Base-by-base conservation (phyloP, 176 grass and related monocot species). In the Chrysopogon serrulatus region DNA sequence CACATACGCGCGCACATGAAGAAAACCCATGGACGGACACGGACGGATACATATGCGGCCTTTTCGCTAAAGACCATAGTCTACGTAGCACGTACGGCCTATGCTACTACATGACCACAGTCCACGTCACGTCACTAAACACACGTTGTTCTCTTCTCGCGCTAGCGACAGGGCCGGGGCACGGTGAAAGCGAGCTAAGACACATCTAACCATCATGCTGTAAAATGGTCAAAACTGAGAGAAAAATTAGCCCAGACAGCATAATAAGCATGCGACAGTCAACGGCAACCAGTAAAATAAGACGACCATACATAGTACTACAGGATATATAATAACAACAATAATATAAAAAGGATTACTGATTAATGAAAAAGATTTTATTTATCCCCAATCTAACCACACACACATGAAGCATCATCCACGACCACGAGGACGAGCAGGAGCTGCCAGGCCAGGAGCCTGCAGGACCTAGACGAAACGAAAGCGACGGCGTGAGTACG, bases 401-500 rank as follows among this genome's bases (percentile, higher is more conserved):
- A 71, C 3, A 6, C 4, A 23, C 10, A 1, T 59, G 54, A 59
- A 59, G n/a, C 10, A 59, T 59, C 54, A n/a, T n/a, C n/a, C n/a
- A n/a, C n/a, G n/a, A n/a, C n/a, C n/a, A n/a, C n/a, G n/a, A n/a
- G n/a, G 7, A 24, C 53, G 53, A 57, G 53, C 53, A 57, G 0
- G 53, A 54, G 19, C 49, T 49, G 5, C 18, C 8, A 8, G 48
- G 48, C 48, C 2, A 19, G 47, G 17, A 51, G 15, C 47, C 47
- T 6, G 43, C 40, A 41, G 40, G 39, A 53, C 19, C 6, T 51
- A n/a, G 53, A 51, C 48, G 47, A 49, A 3, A 10, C 53, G 86
- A 88, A 69, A 48, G 79, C 86, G 79, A 75, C 36, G 48, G 36
- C 53, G 35, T 31, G 73, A n/a, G 51, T 15, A 49, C 54, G 84